These are phyloP conservation scores for Claviceps lovelessii DNA, from an alignment of 2,329 filamentous ascomycete genomes.

Conservation along the genomic window DNA sequence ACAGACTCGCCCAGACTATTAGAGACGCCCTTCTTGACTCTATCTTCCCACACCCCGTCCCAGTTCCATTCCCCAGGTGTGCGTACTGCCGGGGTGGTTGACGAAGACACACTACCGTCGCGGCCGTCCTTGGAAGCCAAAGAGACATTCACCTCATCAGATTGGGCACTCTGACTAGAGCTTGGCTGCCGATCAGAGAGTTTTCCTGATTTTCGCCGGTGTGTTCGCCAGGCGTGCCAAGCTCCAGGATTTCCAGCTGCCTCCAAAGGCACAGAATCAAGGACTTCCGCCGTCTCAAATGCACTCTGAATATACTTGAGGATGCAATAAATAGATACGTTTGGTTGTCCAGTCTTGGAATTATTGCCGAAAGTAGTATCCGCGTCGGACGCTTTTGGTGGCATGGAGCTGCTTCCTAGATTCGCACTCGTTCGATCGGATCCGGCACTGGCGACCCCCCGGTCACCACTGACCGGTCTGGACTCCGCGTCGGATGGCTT, in stretches of 20 bases:
- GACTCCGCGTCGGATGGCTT: conserved; percentile 26
- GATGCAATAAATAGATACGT: conserved; percentile 49
- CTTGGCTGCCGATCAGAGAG: conserved; percentile 6
- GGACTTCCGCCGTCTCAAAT: conserved; percentile 62
- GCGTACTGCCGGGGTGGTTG: conserved; percentile 5
- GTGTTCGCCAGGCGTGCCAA: conserved; percentile 82
- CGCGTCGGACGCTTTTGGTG: conserved; percentile 16
- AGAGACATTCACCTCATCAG: neutral
- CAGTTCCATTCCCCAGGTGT: conserved; percentile 83
- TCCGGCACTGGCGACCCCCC: conserved; percentile 13
- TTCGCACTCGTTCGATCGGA: conserved; percentile 11
- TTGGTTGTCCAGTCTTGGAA: conserved; percentile 23
- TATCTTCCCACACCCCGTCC: conserved; percentile 91
- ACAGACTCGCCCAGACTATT: conserved; percentile 65
- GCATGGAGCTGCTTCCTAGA: conserved; percentile 12
- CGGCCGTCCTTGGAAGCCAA: neutral
- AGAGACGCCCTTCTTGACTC: conserved; percentile 66
- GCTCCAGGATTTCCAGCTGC: conserved; percentile 81
- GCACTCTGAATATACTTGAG: conserved; percentile 68
- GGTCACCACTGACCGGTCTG: conserved; percentile 28
- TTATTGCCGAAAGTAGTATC: conserved; percentile 23
- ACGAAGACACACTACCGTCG: neutral
- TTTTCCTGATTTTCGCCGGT: conserved; percentile 32
- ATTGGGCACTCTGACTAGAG: neutral
- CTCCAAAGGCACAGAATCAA: conserved; percentile 67